A percentile compares a stretch with the other conserved stretches of the same genome.
These are phyloP conservation scores for Themeda triandra DNA, from an alignment of 176 grass and related monocot genomes.

Conservation along the genomic window DNA sequence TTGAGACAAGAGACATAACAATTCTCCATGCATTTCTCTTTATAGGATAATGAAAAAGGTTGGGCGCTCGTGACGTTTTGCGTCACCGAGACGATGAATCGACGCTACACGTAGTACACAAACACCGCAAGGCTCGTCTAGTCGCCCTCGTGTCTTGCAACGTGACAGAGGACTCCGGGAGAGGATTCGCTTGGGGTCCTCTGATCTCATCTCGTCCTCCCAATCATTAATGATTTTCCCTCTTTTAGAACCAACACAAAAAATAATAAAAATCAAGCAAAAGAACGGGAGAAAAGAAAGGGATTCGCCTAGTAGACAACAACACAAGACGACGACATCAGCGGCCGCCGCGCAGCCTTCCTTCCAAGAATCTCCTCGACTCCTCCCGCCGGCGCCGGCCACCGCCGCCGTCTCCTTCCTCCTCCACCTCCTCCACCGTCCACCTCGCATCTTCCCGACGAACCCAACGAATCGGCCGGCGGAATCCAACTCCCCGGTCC, in stretches of 20 bases:
- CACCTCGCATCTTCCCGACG: background rate
- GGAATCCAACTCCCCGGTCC: background rate
- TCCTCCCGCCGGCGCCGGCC: background rate
- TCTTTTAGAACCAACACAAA: background rate
- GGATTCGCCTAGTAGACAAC: background rate
- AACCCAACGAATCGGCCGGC: slow-evolving; percentile 11
- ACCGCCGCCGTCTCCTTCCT: background rate
- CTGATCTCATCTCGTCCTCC: background rate
- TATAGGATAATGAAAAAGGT: too few species aligned
- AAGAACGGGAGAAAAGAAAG: background rate
- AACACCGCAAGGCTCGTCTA: too few species aligned
- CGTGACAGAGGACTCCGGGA: too few species aligned
- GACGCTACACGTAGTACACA: too few species aligned
- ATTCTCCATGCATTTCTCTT: too few species aligned
- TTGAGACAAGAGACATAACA: too few species aligned
- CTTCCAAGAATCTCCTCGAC: background rate
- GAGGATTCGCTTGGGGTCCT: background rate
- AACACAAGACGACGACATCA: background rate
- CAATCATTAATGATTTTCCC: background rate
- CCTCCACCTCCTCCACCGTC: background rate
- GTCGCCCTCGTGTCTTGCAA: too few species aligned
- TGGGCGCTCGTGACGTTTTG: background rate
- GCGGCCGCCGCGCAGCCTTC: background rate
- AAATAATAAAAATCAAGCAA: background rate
- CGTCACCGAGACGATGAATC: background rate